Evolutionary conservation across 2,329 filamentous ascomycete genomes (phyloP), one percentile per base, ranked within the genome.

Genomic region (Lasiodiplodia citricola): DNA sequence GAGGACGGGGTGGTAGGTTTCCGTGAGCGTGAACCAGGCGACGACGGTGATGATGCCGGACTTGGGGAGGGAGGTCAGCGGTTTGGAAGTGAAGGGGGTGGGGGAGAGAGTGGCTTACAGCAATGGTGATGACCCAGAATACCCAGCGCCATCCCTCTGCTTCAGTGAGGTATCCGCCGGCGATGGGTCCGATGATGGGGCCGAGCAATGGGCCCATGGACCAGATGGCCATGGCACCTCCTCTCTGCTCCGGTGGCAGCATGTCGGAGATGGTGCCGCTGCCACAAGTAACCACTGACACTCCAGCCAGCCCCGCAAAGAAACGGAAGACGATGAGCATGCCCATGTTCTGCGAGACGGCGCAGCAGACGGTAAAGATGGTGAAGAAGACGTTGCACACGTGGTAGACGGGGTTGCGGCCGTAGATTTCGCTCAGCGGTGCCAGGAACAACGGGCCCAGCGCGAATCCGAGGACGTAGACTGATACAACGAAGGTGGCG

Each of bases 231-330:
- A 87, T 85, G 18, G 81, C 84, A 28, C 76, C 77, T 0, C 84
- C 86, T n/a, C 86, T 79, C 69, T 83, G 79, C 60, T 83, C 80
- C n/a, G 77, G 74, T 0, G 81, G 80, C 65, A 86, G 81, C 47
- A 87, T 73, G 71, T 88, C 87, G 2, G 84, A 83, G 47, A 88
- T 80, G 2, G 81, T 83, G 1, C 84, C 86, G 28, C 82, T 83
- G 16, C 84, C 86, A 18, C 86, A 80, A 2, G 85, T 83, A 65
- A 77, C 68, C 14, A 73, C 71, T 2, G 69, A 73, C 2, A 73
- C 73, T 2, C 71, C 74, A n/a, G 71, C 71, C 35, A 68, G 63
- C 1, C 75, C 76, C n/a, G 71, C 70, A 7, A 77, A 38, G 67
- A 78, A 75, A 2, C 76, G 74, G 60, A 77, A 75, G 10, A 69